These are phyloP conservation scores for Podila horticola DNA, from an alignment of 192 early-diverging fungal genomes.

Conservation along the genomic window DNA sequence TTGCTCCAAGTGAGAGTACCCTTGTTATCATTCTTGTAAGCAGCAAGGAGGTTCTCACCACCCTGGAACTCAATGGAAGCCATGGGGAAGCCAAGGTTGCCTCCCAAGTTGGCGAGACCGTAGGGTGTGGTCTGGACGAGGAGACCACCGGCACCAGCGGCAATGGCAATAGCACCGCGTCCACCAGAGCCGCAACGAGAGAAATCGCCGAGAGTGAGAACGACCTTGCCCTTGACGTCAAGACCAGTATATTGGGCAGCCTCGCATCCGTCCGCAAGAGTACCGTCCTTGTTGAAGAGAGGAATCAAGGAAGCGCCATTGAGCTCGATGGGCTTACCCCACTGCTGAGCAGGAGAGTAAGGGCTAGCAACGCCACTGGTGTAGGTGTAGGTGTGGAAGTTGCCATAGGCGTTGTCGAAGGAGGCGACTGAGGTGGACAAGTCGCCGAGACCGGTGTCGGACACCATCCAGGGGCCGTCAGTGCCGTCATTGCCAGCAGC, in stretches of 20 bases:
- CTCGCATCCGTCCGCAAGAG: slow-evolving; percentile 33
- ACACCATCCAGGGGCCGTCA: slow-evolving; percentile 65
- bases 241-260: slow-evolving; percentile 10
- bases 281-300: slow-evolving; percentile 26
- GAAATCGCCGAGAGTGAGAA: slow-evolving; percentile 59
- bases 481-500: slow-evolving; percentile 82
- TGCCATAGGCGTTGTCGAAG: slow-evolving; percentile 19
- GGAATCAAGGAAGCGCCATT: slow-evolving; percentile 47
- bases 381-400: slow-evolving; percentile 15
- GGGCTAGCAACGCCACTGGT: slow-evolving; percentile 11
- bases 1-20: slow-evolving; percentile 11
- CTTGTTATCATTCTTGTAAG: slow-evolving; percentile 27
- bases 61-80: slow-evolving; percentile 38
- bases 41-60: slow-evolving; percentile 47
- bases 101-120: slow-evolving; percentile 31
- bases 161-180: slow-evolving; percentile 43
- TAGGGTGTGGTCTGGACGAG: slow-evolving; percentile 37
- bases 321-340: slow-evolving; percentile 48
- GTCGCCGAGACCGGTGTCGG: slow-evolving; percentile 67
- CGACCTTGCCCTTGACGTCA: slow-evolving; percentile 48
- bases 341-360: slow-evolving; percentile 10
- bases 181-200: slow-evolving; percentile 53
- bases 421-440: slow-evolving; percentile 54
- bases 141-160: slow-evolving; percentile 29
- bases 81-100: slow-evolving; percentile 38